Evolutionary conservation across 805 yeast genomes (phyloP).

Genomic region (Kregervanrija delftensis): DNA sequence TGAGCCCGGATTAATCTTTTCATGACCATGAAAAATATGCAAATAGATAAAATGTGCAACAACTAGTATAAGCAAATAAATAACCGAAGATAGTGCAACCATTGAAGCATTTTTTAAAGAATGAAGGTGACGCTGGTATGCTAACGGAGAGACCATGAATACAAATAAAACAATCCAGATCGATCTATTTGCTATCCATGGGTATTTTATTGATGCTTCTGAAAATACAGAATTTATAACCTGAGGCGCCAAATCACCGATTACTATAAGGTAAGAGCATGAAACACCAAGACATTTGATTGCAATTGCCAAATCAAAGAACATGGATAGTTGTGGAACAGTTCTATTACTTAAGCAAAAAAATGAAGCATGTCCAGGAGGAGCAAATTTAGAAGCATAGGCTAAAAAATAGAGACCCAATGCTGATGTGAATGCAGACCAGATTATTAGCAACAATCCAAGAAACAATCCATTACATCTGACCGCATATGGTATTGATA

Average conservation of each 20-base stretch:
- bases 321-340: slow-evolving; percentile 51
- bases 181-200: slow-evolving; percentile 33
- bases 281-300: slow-evolving; percentile 70
- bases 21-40: slow-evolving; percentile 46
- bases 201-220: slow-evolving; percentile 15
- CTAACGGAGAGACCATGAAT: slow-evolving; percentile 50
- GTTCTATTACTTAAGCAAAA: slow-evolving; percentile 56
- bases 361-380: slow-evolving; percentile 57
- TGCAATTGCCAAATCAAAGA: slow-evolving; percentile 64
- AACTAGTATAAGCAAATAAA: slow-evolving; percentile 67
- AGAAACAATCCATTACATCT: slow-evolving; percentile 39
- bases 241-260: slow-evolving; percentile 66
- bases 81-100: slow-evolving; percentile 75
- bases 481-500: slow-evolving; percentile 68
- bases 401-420: slow-evolving; percentile 62
- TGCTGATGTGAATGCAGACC: slow-evolving; percentile 41
- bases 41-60: slow-evolving; percentile 50
- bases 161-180: slow-evolving; percentile 60
- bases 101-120: slow-evolving; percentile 82
- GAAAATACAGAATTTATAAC: slow-evolving; percentile 31
- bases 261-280: slow-evolving; percentile 58
- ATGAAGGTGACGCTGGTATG: slow-evolving; percentile 69
- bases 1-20: slow-evolving; percentile 47
- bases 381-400: slow-evolving; percentile 45
- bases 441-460: slow-evolving; percentile 34